phyloP scores from a whole-genome alignment of 2,329 filamentous ascomycete species.

The Plectosphaerella plurivora region DNA sequence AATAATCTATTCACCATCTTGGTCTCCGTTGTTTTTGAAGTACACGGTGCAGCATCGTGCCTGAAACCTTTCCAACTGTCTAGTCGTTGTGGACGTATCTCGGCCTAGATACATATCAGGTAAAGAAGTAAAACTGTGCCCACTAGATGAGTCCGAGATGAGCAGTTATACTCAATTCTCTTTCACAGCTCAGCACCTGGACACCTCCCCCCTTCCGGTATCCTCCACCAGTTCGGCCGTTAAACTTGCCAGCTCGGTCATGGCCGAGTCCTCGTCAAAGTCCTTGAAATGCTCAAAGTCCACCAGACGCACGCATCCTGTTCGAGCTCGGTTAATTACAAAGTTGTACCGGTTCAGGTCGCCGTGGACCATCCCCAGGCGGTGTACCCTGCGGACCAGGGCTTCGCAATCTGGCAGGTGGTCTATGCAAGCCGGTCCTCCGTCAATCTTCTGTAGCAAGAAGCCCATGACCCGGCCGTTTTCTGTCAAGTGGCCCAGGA shows the following conservation, averaged over 20 bases:
- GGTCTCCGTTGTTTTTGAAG: too few species aligned
- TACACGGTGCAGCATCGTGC: too few species aligned
- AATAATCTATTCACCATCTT: too few species aligned
- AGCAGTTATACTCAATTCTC: too few species aligned
- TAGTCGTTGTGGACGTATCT: too few species aligned
- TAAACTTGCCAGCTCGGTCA: not conserved
- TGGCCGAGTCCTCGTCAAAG: not conserved
- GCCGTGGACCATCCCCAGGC: conserved; percentile 24
- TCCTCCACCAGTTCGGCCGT: not conserved
- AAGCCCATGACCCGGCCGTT: conserved; percentile 13
- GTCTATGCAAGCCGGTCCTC: conserved; percentile 8
- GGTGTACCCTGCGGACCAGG: conserved; percentile 14
- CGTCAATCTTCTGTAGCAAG: conserved; percentile 13
- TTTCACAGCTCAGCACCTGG: too few species aligned
- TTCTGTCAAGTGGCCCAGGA: conserved; percentile 15
- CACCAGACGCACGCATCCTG: conserved; percentile 17
- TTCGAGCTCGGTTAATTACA: conserved; percentile 19
- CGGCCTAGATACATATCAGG: too few species aligned
- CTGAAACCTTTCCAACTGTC: too few species aligned
- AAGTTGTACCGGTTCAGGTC: conserved; percentile 34
- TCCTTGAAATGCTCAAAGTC: conserved; percentile 23
- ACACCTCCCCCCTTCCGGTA: not conserved
- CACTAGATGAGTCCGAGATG: too few species aligned
- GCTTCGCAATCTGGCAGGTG: conserved; percentile 12
- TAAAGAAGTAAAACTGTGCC: too few species aligned